Base-by-base conservation (phyloP, 2,329 filamentous ascomycete species). In the Cladobotryum protrusum region DNA sequence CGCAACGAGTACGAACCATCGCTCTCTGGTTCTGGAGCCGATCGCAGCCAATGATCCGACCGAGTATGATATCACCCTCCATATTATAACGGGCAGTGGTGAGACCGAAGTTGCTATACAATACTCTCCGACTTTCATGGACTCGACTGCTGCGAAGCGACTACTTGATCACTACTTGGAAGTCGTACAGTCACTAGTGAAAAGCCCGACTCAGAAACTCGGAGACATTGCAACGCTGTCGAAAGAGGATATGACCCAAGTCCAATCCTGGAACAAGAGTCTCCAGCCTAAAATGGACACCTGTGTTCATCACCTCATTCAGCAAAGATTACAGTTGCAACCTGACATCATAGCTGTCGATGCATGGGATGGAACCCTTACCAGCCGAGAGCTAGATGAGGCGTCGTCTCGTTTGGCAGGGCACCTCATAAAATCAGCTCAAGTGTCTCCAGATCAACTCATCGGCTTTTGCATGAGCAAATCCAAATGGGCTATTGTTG, bases 11-110 rank as follows among this genome's bases (percentile, higher is more conserved):
- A 20, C n/a, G 11, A 46, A 24, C 19, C 15, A 46, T 35, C 24
- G 13, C 20, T 17, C 42, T 15, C 20, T 44, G 24, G 11, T 44
- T 34, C 6, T 44, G n/a, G 42, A 44, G 33, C 40, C 40, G 40
- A 29, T 44, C 19, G 5, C 13, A 33, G 12, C n/a, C 19, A 44
- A 15, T 44, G 46, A 48, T 9, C 39, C 46, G 5, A 42, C 46
- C 1, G 46, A 48, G 18, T 48, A 48, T 29, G 46, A 48, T 35
- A 35, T 48, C n/a, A 48, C 6, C 32, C 11, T 48, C 4, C 19
- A 36, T 33, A 15, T 43, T 24, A 32, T 17, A 17, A 32, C 36
- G 12, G 17, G n/a, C 14, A n/a, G 17, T 13, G 6, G 12, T 6
- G 42, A 44, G 4, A 44, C 33, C 29, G 42, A 44, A 33, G 42